Conservation (phyloP, 805 yeast species). For the Komagataella kurtzmanii region DNA sequence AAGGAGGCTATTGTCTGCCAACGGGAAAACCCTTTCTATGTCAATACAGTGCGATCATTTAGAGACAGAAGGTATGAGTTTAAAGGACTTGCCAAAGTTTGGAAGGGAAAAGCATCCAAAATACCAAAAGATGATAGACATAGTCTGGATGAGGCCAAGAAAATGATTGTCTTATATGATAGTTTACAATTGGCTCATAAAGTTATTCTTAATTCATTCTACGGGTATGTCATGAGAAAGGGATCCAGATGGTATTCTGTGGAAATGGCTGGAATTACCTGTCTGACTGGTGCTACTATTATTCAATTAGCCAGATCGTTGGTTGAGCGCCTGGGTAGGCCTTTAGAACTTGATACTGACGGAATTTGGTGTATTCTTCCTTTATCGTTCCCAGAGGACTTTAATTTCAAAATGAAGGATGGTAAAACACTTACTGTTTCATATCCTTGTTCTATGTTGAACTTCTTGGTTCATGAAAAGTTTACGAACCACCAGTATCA, state of each 20-base stretch:
- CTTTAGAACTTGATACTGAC: slow-evolving; percentile 93
- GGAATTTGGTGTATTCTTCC: slow-evolving; percentile 99
- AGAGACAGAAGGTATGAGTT: slow-evolving; percentile 95
- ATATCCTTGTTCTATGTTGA: slow-evolving; percentile 94
- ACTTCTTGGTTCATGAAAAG: slow-evolving; percentile 78
- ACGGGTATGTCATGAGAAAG: slow-evolving; percentile 97
- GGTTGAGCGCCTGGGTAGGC: slow-evolving; percentile 90
- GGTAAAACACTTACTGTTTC: slow-evolving; percentile 72
- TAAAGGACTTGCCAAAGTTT: slow-evolving; percentile 83
- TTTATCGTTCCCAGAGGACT: slow-evolving; percentile 84
- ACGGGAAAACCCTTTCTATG: slow-evolving; percentile 94
- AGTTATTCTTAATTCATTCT: slow-evolving; percentile 90
- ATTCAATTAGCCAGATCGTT: slow-evolving; percentile 92
- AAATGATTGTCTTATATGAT: slow-evolving; percentile 88
- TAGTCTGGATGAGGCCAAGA: slow-evolving; percentile 77
- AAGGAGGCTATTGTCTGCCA: slow-evolving; percentile 94
- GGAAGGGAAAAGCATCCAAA: slow-evolving; percentile 71
- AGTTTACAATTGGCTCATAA: slow-evolving; percentile 95
- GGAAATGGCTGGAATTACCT: slow-evolving; percentile 99
- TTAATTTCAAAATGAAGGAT: slow-evolving; percentile 49
- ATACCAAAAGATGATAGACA: slow-evolving; percentile 40
- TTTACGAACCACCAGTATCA: slow-evolving; percentile 95
- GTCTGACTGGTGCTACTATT: slow-evolving; percentile 94
- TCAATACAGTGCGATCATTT: slow-evolving; percentile 84
- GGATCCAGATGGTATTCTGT: slow-evolving; percentile 99